Percentiles rank a stretch among this genome's conserved stretches.
Conservation (phyloP, 2,329 filamentous ascomycete species). For the Malbranchea zuffiana region DNA sequence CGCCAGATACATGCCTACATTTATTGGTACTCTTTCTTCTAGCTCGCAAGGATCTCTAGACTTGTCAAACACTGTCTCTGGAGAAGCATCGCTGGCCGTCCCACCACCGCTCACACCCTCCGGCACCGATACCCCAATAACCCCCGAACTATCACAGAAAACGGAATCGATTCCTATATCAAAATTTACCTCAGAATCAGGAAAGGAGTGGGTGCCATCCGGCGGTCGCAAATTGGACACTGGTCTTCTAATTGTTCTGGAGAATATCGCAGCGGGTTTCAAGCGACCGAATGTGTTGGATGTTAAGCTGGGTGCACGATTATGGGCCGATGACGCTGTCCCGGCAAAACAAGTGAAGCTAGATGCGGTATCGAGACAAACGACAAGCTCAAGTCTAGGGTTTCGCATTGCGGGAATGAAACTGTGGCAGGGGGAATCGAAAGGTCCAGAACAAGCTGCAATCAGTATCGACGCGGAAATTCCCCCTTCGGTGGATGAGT, state of each 20-base stretch:
- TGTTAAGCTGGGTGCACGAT: constrained; percentile 72
- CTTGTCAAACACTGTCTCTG: constrained; percentile 42
- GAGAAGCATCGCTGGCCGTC: constrained; percentile 28
- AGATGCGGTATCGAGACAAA: constrained; percentile 48
- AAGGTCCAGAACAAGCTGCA: constrained; percentile 23
- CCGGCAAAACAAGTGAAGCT: constrained; percentile 48
- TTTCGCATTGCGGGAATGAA: constrained; percentile 58
- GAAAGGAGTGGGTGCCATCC: constrained; percentile 36
- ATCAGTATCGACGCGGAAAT: constrained; percentile 27
- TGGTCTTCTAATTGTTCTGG: constrained; percentile 68
- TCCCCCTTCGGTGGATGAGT: constrained; percentile 41
- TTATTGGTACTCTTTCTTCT: constrained; percentile 69
- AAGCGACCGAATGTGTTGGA: constrained; percentile 81
- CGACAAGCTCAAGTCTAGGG: constrained; percentile 49
- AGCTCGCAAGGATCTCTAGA: constrained; percentile 38
- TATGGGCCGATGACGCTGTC: constrained; percentile 68
- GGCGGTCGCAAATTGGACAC: constrained; percentile 59
- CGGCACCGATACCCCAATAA: constrained; percentile 13
- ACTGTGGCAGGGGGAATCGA: constrained; percentile 38
- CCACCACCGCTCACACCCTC: constrained; percentile 16
- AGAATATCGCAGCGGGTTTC: constrained; percentile 74
- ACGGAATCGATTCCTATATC: constrained; percentile 20
- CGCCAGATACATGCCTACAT: constrained; percentile 69
- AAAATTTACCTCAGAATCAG: constrained; percentile 17
- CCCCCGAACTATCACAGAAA: constrained; percentile 16